Conservation (phyloP, 2,329 filamentous ascomycete genomes). For the Ophiostoma sp. region DNA sequence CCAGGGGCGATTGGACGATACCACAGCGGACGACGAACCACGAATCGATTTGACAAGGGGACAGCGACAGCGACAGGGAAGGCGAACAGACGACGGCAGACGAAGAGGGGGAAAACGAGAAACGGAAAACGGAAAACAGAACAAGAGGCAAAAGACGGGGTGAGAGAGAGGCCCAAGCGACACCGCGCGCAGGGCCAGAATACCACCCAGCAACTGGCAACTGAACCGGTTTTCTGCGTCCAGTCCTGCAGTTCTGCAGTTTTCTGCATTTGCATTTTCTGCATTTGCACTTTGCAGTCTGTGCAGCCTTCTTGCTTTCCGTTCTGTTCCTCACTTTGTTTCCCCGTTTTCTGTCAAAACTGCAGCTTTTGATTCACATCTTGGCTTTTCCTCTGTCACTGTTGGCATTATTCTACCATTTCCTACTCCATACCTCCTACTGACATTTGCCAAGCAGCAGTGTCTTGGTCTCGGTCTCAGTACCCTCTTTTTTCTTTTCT, state of each 20-base stretch:
- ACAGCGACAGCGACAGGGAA: not conserved
- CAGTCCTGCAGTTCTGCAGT: not conserved
- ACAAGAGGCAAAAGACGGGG: not conserved
- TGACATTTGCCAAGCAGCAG: constrained; percentile 13
- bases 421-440: not conserved
- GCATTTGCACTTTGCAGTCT: not conserved
- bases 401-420: not conserved
- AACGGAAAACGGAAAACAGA: not conserved
- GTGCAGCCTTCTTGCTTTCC: not conserved
- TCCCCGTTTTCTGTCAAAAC: not conserved
- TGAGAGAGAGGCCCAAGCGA: constrained; percentile 6
- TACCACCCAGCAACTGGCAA: not conserved
- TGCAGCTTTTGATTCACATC: not conserved
- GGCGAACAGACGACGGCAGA: not conserved
- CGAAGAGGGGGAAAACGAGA: not conserved
- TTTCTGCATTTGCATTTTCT: not conserved
- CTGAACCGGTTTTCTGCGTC: not conserved
- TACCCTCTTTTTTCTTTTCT: not conserved
- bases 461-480: not conserved
- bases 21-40: not conserved
- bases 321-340: not conserved
- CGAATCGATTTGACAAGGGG: not conserved
- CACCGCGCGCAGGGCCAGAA: not conserved
- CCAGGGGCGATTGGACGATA: not conserved
- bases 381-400: not conserved